Conservation (phyloP, 2,329 filamentous ascomycete species). For the Fusarium newnesense region DNA sequence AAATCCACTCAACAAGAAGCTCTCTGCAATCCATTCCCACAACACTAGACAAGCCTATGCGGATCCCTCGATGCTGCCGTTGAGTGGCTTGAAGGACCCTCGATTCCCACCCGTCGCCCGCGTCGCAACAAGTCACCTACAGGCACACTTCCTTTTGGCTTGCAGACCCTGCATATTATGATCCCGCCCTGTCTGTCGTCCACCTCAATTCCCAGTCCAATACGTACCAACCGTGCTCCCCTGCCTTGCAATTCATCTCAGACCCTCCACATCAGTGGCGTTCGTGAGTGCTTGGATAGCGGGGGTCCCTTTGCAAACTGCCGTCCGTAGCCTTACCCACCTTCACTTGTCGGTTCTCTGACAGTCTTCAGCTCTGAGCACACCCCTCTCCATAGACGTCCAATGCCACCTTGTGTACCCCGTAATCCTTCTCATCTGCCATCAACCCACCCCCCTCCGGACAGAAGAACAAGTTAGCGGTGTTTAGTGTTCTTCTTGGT, state of each 20-base stretch:
- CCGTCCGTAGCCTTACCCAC: constrained; percentile 48
- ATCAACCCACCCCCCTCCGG: constrained; percentile 38
- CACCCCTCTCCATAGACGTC: constrained; percentile 33
- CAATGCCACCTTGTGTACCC: constrained; percentile 29
- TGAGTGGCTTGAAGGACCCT: constrained; percentile 44
- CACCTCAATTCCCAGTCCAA: constrained; percentile 42
- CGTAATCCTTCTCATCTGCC: constrained; percentile 34
- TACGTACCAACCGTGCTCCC: constrained; percentile 27
- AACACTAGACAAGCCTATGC: constrained; percentile 43
- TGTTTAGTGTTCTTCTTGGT: constrained; percentile 10
- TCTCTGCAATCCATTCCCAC: constrained; percentile 41
- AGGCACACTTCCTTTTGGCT: constrained; percentile 36
- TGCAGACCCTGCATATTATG: constrained; percentile 45
- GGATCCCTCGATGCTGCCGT: constrained; percentile 46
- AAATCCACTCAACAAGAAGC: constrained; percentile 30
- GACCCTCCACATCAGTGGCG: constrained; percentile 48
- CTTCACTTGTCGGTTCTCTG: constrained; percentile 23
- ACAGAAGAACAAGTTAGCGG: constrained; percentile 8
- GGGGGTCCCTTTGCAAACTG: constrained; percentile 46
- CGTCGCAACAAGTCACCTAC: constrained; percentile 35
- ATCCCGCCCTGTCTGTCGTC: constrained; percentile 41
- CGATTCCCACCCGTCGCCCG: constrained; percentile 39
- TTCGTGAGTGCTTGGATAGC: constrained; percentile 39
- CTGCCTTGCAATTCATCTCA: constrained; percentile 42
- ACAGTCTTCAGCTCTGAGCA: constrained; percentile 18